phyloP scores from a whole-genome alignment of 805 yeast species.

The Metschnikowia chrysomelidarum region DNA sequence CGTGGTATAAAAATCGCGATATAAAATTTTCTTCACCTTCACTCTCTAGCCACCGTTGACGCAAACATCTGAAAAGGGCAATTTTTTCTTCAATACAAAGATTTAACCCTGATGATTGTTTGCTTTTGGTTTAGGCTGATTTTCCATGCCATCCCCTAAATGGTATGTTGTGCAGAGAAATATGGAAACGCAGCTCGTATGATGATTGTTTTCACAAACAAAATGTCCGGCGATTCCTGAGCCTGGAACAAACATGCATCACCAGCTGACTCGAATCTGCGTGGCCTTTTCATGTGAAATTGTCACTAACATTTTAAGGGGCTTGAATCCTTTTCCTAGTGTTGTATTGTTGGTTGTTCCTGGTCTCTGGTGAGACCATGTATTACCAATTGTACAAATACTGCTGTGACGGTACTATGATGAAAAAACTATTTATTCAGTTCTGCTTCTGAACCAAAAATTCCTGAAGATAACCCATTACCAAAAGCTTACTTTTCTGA shows the following conservation, averaged over 20 bases:
- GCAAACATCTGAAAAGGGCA: no score
- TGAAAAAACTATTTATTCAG: conserved; percentile 70
- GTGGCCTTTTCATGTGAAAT: not conserved
- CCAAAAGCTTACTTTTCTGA: conserved; percentile 59
- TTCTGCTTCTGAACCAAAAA: conserved; percentile 93
- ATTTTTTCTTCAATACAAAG: no score
- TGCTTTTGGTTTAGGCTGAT: no score
- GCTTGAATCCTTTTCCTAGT: not conserved
- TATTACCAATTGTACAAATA: conserved; percentile 11
- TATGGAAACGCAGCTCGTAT: conserved; percentile 11
- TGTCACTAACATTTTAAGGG: conserved; percentile 5
- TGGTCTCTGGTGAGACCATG: conserved; percentile 17
- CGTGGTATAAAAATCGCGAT: no score
- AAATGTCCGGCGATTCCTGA: conserved; percentile 58
- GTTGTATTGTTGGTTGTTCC: conserved; percentile 8
- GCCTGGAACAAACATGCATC: conserved; percentile 90
- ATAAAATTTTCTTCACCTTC: no score
- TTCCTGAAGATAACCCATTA: conserved; percentile 70
- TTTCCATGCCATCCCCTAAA: not conserved
- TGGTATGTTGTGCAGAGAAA: conserved; percentile 5
- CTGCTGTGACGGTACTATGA: conserved; percentile 41
- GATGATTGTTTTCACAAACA: conserved; percentile 24
- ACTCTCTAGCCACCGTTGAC: no score
- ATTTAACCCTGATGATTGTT: no score
- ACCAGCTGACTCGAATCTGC: conserved; percentile 72